Evolutionary conservation across 306 rosid species (phyloP), one percentile per base, ranked within the genome.

Genomic region (Cicer judaicum): DNA sequence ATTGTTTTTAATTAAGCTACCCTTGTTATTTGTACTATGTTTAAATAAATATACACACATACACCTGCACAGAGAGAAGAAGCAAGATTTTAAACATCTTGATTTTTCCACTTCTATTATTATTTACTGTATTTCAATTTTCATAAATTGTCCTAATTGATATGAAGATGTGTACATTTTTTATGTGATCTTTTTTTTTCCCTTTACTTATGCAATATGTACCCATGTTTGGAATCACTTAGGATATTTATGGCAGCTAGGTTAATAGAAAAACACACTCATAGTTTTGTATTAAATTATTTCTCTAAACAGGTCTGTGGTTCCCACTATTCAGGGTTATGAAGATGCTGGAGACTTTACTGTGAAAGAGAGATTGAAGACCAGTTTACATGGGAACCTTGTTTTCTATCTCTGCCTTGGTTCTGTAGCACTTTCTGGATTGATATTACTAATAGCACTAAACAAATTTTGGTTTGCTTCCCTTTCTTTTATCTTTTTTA

Each of bases 301-400:
- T 83, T 79, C 81, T 85, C 88, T 88, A 85, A 89, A 79, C 97
- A 93, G 98, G 98, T 83, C 91, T 84, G 92, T 88, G 93, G 89
- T 88, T 84, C 98, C 98, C 84, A 90, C 90, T 91, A 75, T 93
- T 86, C 96, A 93, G 91, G 98, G 98, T 78, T 93, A 88, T 87
- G 97, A 93, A 91, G 98, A 93, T 77, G 97, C 98, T 78, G 98
- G 97, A 62, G 98, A 93, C 80, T 93, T 93, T 57, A 91, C 97
- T 7, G 79, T 89, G 41, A 84, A 81, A 79, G 92, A 79, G 64
- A 93, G 91, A 83, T 84, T 93, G 86, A 93, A 75, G 87, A 89
- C 98, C 60, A 93, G 98, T 78, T 78, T 91, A 46, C 98, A 74
- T 73, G 88, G 83, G 61, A 93, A 93, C 87, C 80, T 93, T 63